Evolutionary conservation across 768 basidiomycete genomes (phyloP), one percentile per base, ranked within the genome.

Genomic region (Macrocybe gigantea): DNA sequence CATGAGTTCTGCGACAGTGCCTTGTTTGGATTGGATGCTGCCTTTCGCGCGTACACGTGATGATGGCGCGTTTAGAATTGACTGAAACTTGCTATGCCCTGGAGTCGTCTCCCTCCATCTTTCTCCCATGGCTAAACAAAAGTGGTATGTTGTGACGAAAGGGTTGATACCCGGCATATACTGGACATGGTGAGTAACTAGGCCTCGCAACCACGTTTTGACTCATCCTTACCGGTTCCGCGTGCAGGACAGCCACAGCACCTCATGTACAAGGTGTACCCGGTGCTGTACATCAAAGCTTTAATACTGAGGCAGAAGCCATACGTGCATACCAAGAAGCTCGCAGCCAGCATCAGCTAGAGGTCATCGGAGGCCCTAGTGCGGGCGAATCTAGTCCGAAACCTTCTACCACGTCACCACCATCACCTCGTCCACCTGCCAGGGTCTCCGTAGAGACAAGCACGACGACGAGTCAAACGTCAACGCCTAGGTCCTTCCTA

Each of bases 231-330:
- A 15, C 41, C 40, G 12, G 41, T 13, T 30, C 11, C 41, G 33
- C 12, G 31, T 22, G 33, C 44, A 81, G 79, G 80, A 56, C 71
- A 7, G 71, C 77, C 55, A 70, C 67, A 12, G 65, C 60, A 1
- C 68, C 72, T 6, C 64, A 73, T 45, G 72, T 76, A 8, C 69
- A 55, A 45, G 64, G 70, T 4, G 66, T 79, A 7, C 62, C 72
- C 7, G 70, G 68, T 33, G 60, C 74, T 2, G 51, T 72, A 5
- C 58, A 68, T 53, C 68, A 80, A 49, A 63, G 73, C 39, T 80
- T 75, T 53, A 7, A 49, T 2, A 64, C 72, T 3, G 54, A 71
- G 51, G 70, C 64, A 30, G 70, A 78, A 50, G 79, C 79, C 1
- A 33, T 38, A 14, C 52, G 54, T 5, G 58, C 56, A 39, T 73